These are phyloP conservation scores for Pisolithus microcarpus DNA, from an alignment of 768 basidiomycete species.

Conservation along the genomic window DNA sequence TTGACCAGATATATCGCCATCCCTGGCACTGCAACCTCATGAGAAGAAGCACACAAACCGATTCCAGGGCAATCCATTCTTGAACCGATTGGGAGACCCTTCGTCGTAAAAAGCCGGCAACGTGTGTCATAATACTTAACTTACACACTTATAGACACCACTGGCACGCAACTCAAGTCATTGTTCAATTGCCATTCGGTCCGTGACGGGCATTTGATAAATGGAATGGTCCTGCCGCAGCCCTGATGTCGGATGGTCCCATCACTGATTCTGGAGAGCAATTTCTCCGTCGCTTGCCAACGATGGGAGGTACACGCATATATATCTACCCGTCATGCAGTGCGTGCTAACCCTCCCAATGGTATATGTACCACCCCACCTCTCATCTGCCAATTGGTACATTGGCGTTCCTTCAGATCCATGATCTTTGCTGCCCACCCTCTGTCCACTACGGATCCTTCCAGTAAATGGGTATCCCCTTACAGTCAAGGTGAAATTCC, in stretches of 20 bases:
- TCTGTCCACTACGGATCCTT: slow-evolving; percentile 19
- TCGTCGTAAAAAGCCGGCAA: slow-evolving; percentile 17
- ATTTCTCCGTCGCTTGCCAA: slow-evolving; percentile 24
- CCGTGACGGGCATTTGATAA: slow-evolving; percentile 28
- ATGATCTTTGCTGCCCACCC: slow-evolving; percentile 29
- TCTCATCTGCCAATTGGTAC: slow-evolving; percentile 4
- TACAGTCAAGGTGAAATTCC: slow-evolving; percentile 14
- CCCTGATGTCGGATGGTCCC: slow-evolving; percentile 11
- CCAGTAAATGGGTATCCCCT: slow-evolving; percentile 13
- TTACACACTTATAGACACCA: slow-evolving; percentile 8
- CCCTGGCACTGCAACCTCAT: slow-evolving; percentile 10
- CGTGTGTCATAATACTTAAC: slow-evolving; percentile 18
- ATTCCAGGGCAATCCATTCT: slow-evolving; percentile 22
- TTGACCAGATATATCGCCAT: slow-evolving; percentile 28
- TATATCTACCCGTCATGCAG: slow-evolving; percentile 21
- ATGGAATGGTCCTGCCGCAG: slow-evolving; percentile 26
- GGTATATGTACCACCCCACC: slow-evolving; percentile 16
- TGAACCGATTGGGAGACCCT: slow-evolving; percentile 7
- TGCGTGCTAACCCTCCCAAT: slow-evolving; percentile 14
- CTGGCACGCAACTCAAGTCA: slow-evolving; percentile 16
- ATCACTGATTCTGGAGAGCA: slow-evolving; percentile 24
- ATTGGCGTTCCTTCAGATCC: slow-evolving; percentile 12
- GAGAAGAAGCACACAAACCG: slow-evolving; percentile 2
- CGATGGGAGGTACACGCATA: slow-evolving; percentile 23
- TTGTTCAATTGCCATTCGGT: slow-evolving; percentile 16